Percentiles rank a stretch among this genome's conserved stretches.
These are phyloP conservation scores for Dictyostelium intermedium DNA, from an alignment of 78 protist genomes.

Conservation along the genomic window DNA sequence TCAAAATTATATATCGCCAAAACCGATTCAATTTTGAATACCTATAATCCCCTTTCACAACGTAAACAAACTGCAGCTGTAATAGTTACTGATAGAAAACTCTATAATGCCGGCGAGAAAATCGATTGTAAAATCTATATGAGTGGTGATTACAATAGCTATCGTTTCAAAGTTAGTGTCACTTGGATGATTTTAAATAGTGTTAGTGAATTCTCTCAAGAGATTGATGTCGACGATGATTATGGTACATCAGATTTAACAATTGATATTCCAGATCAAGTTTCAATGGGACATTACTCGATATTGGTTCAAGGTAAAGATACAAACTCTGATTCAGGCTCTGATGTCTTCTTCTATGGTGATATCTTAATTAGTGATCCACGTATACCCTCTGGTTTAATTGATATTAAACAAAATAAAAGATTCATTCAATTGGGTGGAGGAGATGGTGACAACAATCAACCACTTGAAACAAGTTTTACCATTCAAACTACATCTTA, in stretches of 20 bases:
- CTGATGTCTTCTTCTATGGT: not conserved
- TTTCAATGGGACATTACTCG: constrained; percentile 1
- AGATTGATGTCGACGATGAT: not conserved
- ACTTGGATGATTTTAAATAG: not conserved
- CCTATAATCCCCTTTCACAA: not conserved
- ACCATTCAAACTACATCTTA: constrained; percentile 14
- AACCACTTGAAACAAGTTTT: not conserved
- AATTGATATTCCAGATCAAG: not conserved
- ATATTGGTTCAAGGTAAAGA: not conserved
- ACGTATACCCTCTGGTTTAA: constrained; percentile 48
- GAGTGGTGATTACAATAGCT: not conserved
- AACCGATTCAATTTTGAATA: not conserved
- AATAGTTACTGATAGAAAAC: constrained; percentile 36
- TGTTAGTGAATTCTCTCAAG: not conserved
- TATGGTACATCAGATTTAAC: constrained; percentile 10
- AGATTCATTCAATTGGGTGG: not conserved
- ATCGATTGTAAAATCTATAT: constrained; percentile 32
- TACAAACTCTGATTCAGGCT: constrained; percentile 13
- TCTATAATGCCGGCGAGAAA: constrained; percentile 57
- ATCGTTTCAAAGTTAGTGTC: not conserved
- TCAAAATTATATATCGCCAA: not conserved
- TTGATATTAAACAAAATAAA: not conserved
- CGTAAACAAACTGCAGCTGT: not conserved
- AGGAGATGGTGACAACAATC: not conserved
- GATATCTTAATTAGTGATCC: constrained; percentile 33